phyloP scores from a whole-genome alignment of 164 flowering plant genomes.

The Saururus chinensis region DNA sequence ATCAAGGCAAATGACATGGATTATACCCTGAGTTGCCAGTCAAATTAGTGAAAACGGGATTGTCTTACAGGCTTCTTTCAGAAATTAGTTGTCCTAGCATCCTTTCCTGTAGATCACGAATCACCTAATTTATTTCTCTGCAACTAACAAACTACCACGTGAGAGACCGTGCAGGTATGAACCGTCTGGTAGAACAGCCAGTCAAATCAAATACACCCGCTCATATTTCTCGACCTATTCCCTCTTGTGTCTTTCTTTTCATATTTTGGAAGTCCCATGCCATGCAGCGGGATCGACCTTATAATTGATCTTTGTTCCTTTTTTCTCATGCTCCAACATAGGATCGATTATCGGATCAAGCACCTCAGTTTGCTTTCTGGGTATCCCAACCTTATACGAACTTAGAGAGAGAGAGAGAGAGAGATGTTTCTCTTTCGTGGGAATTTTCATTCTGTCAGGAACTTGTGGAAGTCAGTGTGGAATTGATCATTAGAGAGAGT shows the following conservation, averaged over 20 bases:
- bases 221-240: neutral
- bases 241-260: neutral
- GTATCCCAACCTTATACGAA: no score
- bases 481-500: neutral
- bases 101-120: neutral
- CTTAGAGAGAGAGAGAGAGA: no score
- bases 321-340: neutral
- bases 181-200: constrained; percentile 58
- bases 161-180: constrained; percentile 5
- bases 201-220: constrained; percentile 25
- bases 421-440: no score
- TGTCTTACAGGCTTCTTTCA: neutral
- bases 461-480: neutral
- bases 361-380: neutral
- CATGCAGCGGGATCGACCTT: neutral
- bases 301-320: neutral
- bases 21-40: no score
- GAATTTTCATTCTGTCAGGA: neutral
- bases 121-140: neutral
- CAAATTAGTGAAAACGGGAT: no score
- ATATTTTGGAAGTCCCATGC: neutral
- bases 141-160: constrained; percentile 1
- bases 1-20: no score
- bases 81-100: neutral
- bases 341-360: no score